These are phyloP conservation scores for Fusarium torreyae DNA, from an alignment of 2,329 filamentous ascomycete species.

Conservation along the genomic window DNA sequence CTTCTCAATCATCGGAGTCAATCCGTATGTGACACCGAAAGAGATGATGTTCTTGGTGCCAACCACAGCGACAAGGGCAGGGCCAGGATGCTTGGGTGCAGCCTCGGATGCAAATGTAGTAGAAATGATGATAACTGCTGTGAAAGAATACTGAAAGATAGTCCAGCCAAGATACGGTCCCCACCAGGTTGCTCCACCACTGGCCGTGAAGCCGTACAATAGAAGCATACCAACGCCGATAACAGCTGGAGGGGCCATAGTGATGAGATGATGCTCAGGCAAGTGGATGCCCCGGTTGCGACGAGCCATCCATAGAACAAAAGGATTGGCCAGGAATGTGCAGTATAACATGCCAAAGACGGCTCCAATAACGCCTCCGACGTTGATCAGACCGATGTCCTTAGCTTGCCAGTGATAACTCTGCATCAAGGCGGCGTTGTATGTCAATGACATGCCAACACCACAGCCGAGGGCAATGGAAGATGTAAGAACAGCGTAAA, in stretches of 20 bases:
- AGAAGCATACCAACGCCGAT: slow-evolving; percentile 33
- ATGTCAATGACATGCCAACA: slow-evolving; percentile 19
- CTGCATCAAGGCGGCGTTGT: slow-evolving; percentile 17
- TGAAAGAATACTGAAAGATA: slow-evolving; percentile 26
- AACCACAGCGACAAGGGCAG: slow-evolving; percentile 19
- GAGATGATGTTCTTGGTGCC: slow-evolving; percentile 27
- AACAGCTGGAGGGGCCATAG: slow-evolving; percentile 29
- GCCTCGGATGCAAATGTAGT: slow-evolving; percentile 24
- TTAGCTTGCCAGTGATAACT: slow-evolving; percentile 22
- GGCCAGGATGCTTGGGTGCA: slow-evolving; percentile 20
- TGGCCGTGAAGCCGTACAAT: slow-evolving; percentile 22
- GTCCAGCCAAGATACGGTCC: slow-evolving; percentile 23
- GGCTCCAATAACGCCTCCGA: slow-evolving; percentile 11
- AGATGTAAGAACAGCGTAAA: slow-evolving; percentile 15
- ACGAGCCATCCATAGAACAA: slow-evolving; percentile 32
- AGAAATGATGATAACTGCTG: slow-evolving; percentile 14
- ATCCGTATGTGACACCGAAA: slow-evolving; percentile 11
- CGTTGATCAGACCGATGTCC: slow-evolving; percentile 14
- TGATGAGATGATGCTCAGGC: slow-evolving; percentile 38
- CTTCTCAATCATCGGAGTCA: slow-evolving; percentile 19
- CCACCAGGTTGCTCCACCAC: slow-evolving; percentile 18
- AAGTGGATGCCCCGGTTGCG: slow-evolving; percentile 31
- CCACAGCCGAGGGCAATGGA: slow-evolving; percentile 20
- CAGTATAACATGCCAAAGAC: slow-evolving; percentile 20
- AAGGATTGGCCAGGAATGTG: slow-evolving; percentile 18